Conservation (phyloP, 257 asterid genomes). For the Ligustrum vulgare region DNA sequence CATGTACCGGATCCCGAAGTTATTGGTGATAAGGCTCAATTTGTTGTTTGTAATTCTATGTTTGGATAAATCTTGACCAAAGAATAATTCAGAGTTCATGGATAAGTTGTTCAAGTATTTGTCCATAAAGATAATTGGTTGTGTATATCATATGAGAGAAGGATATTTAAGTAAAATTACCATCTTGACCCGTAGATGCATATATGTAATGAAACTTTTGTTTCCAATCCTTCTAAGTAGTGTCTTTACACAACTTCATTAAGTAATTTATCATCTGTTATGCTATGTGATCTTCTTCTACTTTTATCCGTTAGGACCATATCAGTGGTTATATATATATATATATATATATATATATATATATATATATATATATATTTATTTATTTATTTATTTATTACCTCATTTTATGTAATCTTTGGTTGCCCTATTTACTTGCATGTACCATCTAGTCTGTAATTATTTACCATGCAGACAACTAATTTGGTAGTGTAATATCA, state of each 20-base stretch:
- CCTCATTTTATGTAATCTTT: neutral
- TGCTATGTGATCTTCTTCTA: neutral
- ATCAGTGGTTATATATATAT: too few relatives aligned
- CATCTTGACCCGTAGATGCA: neutral
- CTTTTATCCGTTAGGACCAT: neutral
- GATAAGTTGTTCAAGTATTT: neutral
- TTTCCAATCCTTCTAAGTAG: neutral
- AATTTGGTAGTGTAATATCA: slow-evolving; percentile 2
- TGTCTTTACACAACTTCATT: neutral
- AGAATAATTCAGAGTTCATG: neutral
- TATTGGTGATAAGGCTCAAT: neutral
- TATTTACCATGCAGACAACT: neutral
- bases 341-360: too few relatives aligned
- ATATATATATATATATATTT: too few relatives aligned
- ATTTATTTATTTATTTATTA: neutral
- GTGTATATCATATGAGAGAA: neutral
- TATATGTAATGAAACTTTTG: neutral
- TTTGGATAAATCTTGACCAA: neutral
- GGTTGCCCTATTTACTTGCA: neutral
- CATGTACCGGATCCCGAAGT: neutral
- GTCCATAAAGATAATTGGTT: neutral
- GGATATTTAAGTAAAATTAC: neutral
- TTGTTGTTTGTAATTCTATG: neutral
- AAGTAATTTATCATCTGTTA: neutral
- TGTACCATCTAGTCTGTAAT: neutral